Evolutionary conservation across 1,139 yeast genomes (phyloP).

Genomic region (Suhomyces wounanorum): DNA sequence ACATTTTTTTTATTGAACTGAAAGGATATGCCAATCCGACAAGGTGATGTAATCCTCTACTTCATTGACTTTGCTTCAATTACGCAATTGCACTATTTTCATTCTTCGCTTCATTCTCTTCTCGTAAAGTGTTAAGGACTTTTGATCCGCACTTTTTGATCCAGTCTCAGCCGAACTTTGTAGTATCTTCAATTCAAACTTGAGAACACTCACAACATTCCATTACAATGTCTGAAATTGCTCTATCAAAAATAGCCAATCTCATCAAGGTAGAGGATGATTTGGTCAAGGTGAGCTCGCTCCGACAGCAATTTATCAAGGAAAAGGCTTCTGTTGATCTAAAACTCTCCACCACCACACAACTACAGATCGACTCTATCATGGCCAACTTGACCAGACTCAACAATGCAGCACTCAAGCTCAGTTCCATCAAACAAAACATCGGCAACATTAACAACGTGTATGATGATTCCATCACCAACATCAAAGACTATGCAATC

Average conservation of each 20-base stretch:
- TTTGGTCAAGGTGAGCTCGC: conserved; percentile 53
- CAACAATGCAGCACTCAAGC: conserved; percentile 38
- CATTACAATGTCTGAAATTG: conserved; percentile 41
- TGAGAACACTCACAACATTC: neutral
- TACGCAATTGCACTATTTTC: no score
- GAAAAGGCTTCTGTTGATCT: conserved; percentile 76
- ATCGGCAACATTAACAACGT: conserved; percentile 61
- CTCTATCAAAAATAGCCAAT: conserved; percentile 46
- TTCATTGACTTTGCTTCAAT: no score
- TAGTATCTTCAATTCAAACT: neutral
- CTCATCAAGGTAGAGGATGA: conserved; percentile 56
- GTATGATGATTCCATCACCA: conserved; percentile 53
- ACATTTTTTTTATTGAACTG: no score
- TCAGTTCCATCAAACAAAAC: conserved; percentile 53
- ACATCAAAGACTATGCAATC: conserved; percentile 57
- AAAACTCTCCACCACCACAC: conserved; percentile 65
- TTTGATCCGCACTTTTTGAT: neutral
- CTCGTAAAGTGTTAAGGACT: no score
- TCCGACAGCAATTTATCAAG: conserved; percentile 61
- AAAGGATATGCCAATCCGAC: no score
- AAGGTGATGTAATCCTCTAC: no score
- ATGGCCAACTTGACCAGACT: conserved; percentile 41
- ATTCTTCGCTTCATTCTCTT: no score
- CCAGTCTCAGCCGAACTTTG: neutral
- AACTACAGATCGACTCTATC: conserved; percentile 58